Percentiles rank a stretch among this genome's conserved stretches.
Evolutionary conservation across 2,329 filamentous ascomycete genomes (phyloP).

Genomic region (Pseudocercospora musae): DNA sequence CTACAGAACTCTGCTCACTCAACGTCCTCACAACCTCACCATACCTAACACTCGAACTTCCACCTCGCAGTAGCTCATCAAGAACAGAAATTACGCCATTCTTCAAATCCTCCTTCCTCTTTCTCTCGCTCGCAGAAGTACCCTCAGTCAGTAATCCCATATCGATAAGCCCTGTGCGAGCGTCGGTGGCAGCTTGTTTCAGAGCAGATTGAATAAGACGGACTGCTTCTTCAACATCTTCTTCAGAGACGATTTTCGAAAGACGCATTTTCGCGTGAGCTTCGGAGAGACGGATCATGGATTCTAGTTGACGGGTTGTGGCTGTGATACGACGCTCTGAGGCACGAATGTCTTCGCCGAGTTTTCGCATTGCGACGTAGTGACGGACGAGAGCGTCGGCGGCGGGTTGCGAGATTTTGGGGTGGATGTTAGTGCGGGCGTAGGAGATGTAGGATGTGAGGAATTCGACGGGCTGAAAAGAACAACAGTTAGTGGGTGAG

Average conservation of each 20-base stretch:
- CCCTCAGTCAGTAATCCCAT: conserved; percentile 95
- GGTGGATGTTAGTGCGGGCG: conserved; percentile 81
- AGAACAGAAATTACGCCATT: conserved; percentile 69
- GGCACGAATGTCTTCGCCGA: conserved; percentile 68
- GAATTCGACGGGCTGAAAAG: conserved; percentile 79
- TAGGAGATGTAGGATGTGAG: conserved; percentile 97
- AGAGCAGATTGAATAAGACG: conserved; percentile 89
- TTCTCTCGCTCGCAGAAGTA: conserved; percentile 82
- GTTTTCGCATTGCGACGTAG: conserved; percentile 92
- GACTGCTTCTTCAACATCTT: conserved; percentile 86
- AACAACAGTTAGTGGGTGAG: conserved; percentile 1
- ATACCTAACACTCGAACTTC: conserved; percentile 67
- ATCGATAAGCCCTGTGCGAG: conserved; percentile 86
- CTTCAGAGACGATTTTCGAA: conserved; percentile 67
- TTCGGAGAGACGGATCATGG: conserved; percentile 95
- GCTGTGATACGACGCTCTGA: conserved; percentile 96
- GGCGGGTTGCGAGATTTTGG: conserved; percentile 73
- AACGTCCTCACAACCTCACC: conserved; percentile 73
- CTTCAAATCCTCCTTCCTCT: conserved; percentile 80
- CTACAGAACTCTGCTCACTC: conserved; percentile 64
- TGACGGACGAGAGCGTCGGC: conserved; percentile 79
- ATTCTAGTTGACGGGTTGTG: conserved; percentile 93
- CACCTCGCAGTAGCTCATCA: conserved; percentile 70
- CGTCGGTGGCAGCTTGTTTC: conserved; percentile 95
- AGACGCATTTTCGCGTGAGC: conserved; percentile 98